Percentiles rank a stretch among this genome's conserved stretches.
These are phyloP conservation scores for Aspergillus latus DNA, from an alignment of 2,329 filamentous ascomycete species.

Conservation along the genomic window DNA sequence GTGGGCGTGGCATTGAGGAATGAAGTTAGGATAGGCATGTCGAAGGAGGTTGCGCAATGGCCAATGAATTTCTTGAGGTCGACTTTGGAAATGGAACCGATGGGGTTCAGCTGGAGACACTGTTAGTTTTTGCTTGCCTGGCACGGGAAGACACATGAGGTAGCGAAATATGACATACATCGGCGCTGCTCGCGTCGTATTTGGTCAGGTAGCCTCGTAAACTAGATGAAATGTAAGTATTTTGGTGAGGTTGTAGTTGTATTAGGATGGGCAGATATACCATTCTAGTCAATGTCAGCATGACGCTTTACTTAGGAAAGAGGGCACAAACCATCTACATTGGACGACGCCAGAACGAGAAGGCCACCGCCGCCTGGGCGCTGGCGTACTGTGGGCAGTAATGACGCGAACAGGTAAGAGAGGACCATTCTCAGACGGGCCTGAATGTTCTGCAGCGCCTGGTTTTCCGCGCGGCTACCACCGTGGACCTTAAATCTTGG, in stretches of 20 bases:
- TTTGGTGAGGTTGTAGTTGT: neutral
- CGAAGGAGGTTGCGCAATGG: conserved; percentile 61
- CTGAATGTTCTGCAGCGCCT: conserved; percentile 68
- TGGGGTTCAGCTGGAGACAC: conserved; percentile 34
- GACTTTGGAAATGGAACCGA: conserved; percentile 59
- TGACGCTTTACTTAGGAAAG: neutral
- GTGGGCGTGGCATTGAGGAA: conserved; percentile 66
- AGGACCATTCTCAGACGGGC: conserved; percentile 66
- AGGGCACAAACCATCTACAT: conserved; percentile 53
- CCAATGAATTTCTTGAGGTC: conserved; percentile 71
- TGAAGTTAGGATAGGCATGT: conserved; percentile 62
- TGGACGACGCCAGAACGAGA: conserved; percentile 66
- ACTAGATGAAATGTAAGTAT: conserved; percentile 36
- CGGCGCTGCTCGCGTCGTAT: conserved; percentile 61
- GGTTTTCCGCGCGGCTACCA: conserved; percentile 60
- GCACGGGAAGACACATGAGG: neutral
- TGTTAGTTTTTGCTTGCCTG: conserved; percentile 1
- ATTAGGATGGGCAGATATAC: conserved; percentile 16
- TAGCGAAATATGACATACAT: conserved; percentile 44
- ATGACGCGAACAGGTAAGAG: conserved; percentile 63
- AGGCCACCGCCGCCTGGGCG: conserved; percentile 58
- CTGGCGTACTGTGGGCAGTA: conserved; percentile 60
- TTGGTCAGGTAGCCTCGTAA: conserved; percentile 64
- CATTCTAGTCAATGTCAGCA: conserved; percentile 28
- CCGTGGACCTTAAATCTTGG: conserved; percentile 65